Conservation (phyloP, 306 rosid species). For the Castanopsis chinensis region DNA sequence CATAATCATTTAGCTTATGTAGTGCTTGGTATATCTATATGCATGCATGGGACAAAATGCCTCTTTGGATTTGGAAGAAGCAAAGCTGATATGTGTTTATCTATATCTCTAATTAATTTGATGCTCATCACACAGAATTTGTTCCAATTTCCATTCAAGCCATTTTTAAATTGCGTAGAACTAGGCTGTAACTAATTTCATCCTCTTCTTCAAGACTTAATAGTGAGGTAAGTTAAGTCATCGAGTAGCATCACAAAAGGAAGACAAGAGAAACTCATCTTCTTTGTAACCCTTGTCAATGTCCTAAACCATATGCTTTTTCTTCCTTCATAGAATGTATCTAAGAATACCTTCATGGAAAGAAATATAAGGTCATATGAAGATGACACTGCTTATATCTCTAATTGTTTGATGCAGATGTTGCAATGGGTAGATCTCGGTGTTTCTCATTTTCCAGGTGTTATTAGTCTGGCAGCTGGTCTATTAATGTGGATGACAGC, state of each 20-base stretch:
- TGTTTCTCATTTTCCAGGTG: too few species aligned
- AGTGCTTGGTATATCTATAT: too few species aligned
- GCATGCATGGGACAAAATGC: neutral
- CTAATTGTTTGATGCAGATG: conserved; percentile 42
- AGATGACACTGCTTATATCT: neutral
- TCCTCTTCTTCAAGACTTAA: too few species aligned
- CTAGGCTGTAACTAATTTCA: neutral
- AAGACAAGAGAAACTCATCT: neutral
- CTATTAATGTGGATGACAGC: conserved; percentile 93
- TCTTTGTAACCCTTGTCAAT: neutral
- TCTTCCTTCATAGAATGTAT: neutral
- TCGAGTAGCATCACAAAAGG: neutral
- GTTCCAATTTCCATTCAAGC: neutral
- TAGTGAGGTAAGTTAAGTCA: neutral
- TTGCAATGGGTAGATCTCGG: too few species aligned
- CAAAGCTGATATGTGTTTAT: too few species aligned
- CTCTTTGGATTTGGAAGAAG: neutral
- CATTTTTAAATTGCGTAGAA: neutral
- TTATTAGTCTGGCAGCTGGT: conserved; percentile 34
- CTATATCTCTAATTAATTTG: too few species aligned
- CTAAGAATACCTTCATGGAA: neutral
- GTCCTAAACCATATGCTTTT: neutral
- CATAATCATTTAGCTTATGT: too few species aligned
- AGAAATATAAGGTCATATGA: neutral
- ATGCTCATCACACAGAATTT: too few species aligned